Evolutionary conservation across 2,329 filamentous ascomycete species (phyloP).

Genomic region (Arthrobotrys megalospora): DNA sequence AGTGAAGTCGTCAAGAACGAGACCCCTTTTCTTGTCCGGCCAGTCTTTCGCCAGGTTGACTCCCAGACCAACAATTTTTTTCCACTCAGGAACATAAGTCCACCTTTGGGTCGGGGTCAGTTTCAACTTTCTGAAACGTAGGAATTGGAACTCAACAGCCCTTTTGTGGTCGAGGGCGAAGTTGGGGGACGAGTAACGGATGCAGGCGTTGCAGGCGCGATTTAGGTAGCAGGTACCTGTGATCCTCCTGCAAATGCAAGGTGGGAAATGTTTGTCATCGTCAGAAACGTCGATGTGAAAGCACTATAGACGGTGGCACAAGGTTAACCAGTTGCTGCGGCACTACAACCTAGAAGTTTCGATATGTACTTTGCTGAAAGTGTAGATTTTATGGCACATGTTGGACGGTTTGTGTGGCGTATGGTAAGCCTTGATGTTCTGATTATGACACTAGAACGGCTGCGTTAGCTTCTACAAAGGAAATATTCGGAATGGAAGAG

Average conservation of each 20-base stretch:
- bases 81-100: slow-evolving; percentile 38
- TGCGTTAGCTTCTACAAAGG: too few relatives aligned
- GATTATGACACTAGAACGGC: not conserved
- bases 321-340: not conserved
- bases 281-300: slow-evolving; percentile 53
- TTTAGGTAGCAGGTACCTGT: slow-evolving; percentile 14
- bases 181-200: slow-evolving; percentile 19
- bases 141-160: slow-evolving; percentile 42
- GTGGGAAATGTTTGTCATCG: slow-evolving; percentile 44
- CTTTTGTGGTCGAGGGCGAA: slow-evolving; percentile 35
- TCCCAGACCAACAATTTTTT: slow-evolving; percentile 37
- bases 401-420: not conserved
- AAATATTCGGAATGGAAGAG: not conserved
- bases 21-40: slow-evolving; percentile 8
- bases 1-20: not conserved
- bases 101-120: not conserved
- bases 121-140: not conserved
- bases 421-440: not conserved
- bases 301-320: slow-evolving; percentile 23
- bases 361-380: slow-evolving; percentile 36
- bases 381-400: slow-evolving; percentile 57
- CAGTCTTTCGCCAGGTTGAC: slow-evolving; percentile 31
- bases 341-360: not conserved
- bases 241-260: slow-evolving; percentile 35
- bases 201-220: slow-evolving; percentile 46